Evolutionary conservation across 75 land plant genomes (phyloP), one percentile per base, ranked within the genome.

Genomic region (Selaginella tamariscina): DNA sequence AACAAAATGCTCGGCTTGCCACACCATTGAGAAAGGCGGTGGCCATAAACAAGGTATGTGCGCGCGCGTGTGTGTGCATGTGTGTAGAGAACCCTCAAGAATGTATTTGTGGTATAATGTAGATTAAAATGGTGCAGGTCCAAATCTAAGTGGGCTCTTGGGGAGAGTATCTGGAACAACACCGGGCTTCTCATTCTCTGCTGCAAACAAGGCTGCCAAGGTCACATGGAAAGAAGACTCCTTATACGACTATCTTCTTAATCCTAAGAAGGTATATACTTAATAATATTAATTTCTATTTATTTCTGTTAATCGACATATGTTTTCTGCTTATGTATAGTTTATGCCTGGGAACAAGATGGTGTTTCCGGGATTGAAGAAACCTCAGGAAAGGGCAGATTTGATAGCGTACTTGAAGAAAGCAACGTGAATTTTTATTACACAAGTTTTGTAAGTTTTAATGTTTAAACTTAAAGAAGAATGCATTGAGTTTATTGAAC

Each of bases 191-290:
- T 75, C 89, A 22, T 84, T 82, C 44, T 86, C 89, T 68, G 67
- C 83, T 66, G 89, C 82, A 24, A 86, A 86, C 79, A 86, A 86
- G 71, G 56, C 44, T 66, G 68, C 66, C 15, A 87, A 86, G 32
- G 89, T 86, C 18, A 68, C 30, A 5, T 86, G 89, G 86, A 74
- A 62, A 31, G 92, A 88, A 71, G 75, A 79, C 2, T 75, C 81
- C 20, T 62, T 88, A 32, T 88, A 88, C 63, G 92, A 88, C 30
- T 88, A 88, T 67, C 71, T 88, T 68, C 82, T 88, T 18, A 88
- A 88, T 65, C 92, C 90, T 0, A 88, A 88, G 80, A 88, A 88
- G 90, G 92, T 88, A 63, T 27, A n/a, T n/a, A n/a, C n/a, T n/a
- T n/a, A n/a, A n/a, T n/a, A n/a, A n/a, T n/a, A n/a, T n/a, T n/a